Base-by-base conservation (phyloP, 768 basidiomycete species). In the Mycena sanguinolenta region DNA sequence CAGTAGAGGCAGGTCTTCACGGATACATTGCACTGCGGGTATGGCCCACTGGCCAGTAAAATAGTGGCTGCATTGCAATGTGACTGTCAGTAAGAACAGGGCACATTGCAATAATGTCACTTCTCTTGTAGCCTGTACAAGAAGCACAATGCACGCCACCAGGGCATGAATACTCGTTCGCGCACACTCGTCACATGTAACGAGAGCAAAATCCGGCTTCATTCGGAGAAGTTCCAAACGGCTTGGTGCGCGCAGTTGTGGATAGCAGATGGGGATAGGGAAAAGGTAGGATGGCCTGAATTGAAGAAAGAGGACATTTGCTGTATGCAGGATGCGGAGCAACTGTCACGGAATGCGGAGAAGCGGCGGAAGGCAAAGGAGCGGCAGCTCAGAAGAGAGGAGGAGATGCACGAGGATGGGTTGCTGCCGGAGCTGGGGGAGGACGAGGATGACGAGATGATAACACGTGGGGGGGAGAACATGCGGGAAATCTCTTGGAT, bases 81-180 rank as follows among this genome's bases (percentile, higher is more conserved):
- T 17, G 19, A 17, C 42, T 42, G 42, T 42, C 42, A 42, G 42
- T 42, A 42, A 17, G 42, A 17, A 42, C 42, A 13, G 42, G 10
- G 10, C 42, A 42, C 42, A 42, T 42, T 42, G 42, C 42, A 42
- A 42, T 42, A 42, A 4, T 42, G 42, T 17, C 16, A 42, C 42
- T 42, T 42, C 16, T 17, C 42, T 9, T 42, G 42, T 42, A 42
- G 36, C n/a, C 2, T 52, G 4, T 67, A 67, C 49, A 67, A n/a
- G n/a, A n/a, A n/a, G n/a, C n/a, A n/a, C n/a, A n/a, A n/a, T n/a
- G n/a, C 50, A n/a, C n/a, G n/a, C n/a, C n/a, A n/a, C n/a, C n/a
- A n/a, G n/a, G n/a, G n/a, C n/a, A n/a, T n/a, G n/a, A n/a, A 65
- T 16, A 75, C 74, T 0, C 32, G 62, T 0, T 60, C 73, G 0